phyloP scores from a whole-genome alignment of 1,284 basidiomycete genomes.

The Austroboletus niveus region DNA sequence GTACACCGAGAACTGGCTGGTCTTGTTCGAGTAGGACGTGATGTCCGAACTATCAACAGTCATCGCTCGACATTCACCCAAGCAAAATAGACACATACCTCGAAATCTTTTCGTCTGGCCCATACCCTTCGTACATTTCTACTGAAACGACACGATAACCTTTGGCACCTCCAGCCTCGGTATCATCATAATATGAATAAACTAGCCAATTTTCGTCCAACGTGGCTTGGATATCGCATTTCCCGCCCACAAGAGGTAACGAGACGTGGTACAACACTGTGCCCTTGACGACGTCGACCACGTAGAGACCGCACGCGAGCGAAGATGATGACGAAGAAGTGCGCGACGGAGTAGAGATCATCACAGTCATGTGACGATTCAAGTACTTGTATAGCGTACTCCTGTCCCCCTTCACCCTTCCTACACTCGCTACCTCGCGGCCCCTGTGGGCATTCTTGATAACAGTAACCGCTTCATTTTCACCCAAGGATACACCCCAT shows the following conservation, averaged over 20 bases:
- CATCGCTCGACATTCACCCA: slow-evolving; percentile 1
- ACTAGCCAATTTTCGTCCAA: slow-evolving; percentile 94
- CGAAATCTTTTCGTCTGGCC: slow-evolving; percentile 60
- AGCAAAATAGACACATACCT: slow-evolving; percentile 49
- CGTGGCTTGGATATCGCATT: slow-evolving; percentile 64
- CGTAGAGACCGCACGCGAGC: slow-evolving; percentile 58
- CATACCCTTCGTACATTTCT: slow-evolving; percentile 81
- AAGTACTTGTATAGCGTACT: slow-evolving; percentile 94
- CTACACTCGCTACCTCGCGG: slow-evolving; percentile 71
- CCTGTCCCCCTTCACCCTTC: slow-evolving; percentile 84
- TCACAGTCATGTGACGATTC: slow-evolving; percentile 76
- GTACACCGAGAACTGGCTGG: slow-evolving; percentile 51
- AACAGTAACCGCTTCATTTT: slow-evolving; percentile 51
- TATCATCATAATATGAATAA: slow-evolving; percentile 72
- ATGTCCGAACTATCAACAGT: slow-evolving; percentile 58
- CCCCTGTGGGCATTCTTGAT: slow-evolving; percentile 41
- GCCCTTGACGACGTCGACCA: slow-evolving; percentile 81
- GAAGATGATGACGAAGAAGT: slow-evolving; percentile 1
- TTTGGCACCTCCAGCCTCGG: slow-evolving; percentile 51
- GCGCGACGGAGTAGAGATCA: slow-evolving; percentile 49
- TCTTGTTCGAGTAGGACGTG: slow-evolving; percentile 62
- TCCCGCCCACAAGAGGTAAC: slow-evolving; percentile 45
- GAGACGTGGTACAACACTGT: slow-evolving; percentile 65
- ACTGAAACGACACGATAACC: slow-evolving; percentile 75
- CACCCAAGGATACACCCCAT: slow-evolving; percentile 63